phyloP scores from a whole-genome alignment of 2,329 filamentous ascomycete genomes.

The Pseudodiploospora longispora region DNA sequence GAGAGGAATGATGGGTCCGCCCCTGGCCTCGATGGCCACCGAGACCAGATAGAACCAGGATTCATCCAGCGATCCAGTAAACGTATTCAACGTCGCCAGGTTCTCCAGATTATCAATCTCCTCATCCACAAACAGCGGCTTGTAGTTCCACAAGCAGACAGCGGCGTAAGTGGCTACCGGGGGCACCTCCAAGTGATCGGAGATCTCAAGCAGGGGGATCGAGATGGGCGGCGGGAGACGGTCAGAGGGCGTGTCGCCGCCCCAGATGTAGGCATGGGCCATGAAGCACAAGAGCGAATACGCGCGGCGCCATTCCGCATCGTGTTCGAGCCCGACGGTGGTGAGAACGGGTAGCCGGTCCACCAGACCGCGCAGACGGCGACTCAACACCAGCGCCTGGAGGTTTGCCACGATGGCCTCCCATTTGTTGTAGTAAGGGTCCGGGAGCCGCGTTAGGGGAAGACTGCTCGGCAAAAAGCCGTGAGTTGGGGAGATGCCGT shows the following conservation, averaged over 20 bases:
- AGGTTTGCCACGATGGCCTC: constrained; percentile 80
- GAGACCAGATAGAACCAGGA: constrained; percentile 98
- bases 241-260: constrained; percentile 74
- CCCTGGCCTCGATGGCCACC: constrained; percentile 88
- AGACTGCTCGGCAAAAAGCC: constrained; percentile 82
- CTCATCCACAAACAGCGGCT: constrained; percentile 79
- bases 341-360: constrained; percentile 77
- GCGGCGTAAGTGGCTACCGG: constrained; percentile 92
- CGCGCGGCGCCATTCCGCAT: constrained; percentile 87
- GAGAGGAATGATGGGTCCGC: constrained; percentile 75
- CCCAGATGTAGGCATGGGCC: constrained; percentile 94
- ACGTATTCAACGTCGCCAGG: constrained; percentile 77
- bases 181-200: constrained; percentile 71
- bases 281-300: constrained; percentile 89
- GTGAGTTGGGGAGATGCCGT: constrained; percentile 68
- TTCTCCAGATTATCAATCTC: constrained; percentile 78
- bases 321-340: constrained; percentile 70
- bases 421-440: constrained; percentile 93
- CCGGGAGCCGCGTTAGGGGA: constrained; percentile 72
- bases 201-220: constrained; percentile 71
- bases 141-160: constrained; percentile 94
- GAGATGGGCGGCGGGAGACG: constrained; percentile 73
- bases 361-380: constrained; percentile 70
- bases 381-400: constrained; percentile 78
- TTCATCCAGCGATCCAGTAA: constrained; percentile 90